Evolutionary conservation across 768 basidiomycete species (phyloP), one percentile per base, ranked within the genome.

Genomic region (Pholiota conissans): DNA sequence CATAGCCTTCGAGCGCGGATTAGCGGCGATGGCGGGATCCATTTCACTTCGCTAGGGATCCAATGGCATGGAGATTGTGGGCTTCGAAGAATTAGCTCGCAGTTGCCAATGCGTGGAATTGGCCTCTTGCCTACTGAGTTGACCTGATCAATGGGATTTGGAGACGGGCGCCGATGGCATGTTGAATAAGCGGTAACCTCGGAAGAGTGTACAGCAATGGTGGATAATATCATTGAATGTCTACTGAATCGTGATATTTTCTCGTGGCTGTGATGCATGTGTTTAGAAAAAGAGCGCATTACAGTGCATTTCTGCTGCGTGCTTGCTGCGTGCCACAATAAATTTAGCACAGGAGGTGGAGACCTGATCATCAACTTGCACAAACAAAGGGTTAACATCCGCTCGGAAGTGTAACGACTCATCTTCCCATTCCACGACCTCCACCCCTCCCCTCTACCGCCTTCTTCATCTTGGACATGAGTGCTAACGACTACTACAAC

Each of bases 401-500:
- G n/a, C 55, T 40, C 46, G 32, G 56, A 52, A 42, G 52, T 51
- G 35, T 16, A 32, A n/a, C 35, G 42, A 45, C 22, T 40, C 55
- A 34, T 46, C 9, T 42, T 46, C n/a, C 47, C 34, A 47, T 49
- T 46, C 46, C 49, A 53, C 39, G 45, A 40, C 55, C 58, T 18
- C 55, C 56, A 40, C 55, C 52, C 57, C 37, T 50, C 35, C 56
- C 50, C 59, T 30, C 58, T 56, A 37, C 48, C 59, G 32, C 62
- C 50, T 59, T 59, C n/a, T 61, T 57, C 47, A 32, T 56, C 29
- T 53, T 40, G 60, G 63, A 57, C 63, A 87, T 89, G 90, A 86
- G 89, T 60, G 87, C 84, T 67, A 84, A 86, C 73, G 89, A 91
- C 64, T 92, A 89, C 65, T 91, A 90, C 62, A 74, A 22, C 20